These are phyloP conservation scores for Angophora floribunda DNA, from an alignment of 345 rosid species.

Conservation along the genomic window DNA sequence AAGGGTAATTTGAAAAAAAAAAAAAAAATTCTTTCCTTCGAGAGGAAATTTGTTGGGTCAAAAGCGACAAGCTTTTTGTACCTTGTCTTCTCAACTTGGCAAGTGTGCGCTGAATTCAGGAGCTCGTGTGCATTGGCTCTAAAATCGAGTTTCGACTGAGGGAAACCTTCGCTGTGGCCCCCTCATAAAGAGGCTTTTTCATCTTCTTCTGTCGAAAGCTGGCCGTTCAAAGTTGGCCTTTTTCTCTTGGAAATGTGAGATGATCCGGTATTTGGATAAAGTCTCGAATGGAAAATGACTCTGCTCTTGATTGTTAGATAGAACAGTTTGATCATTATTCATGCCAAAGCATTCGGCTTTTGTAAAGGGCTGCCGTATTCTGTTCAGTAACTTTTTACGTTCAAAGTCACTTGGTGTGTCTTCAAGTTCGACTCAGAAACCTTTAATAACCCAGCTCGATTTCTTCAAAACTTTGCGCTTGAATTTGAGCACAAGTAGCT, in stretches of 20 bases:
- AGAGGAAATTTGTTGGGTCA: neutral
- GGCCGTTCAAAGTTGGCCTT: neutral
- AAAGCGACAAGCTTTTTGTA: neutral
- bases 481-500: neutral
- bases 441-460: fast-evolving
- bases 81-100: neutral
- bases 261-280: neutral
- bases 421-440: neutral
- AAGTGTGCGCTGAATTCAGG: neutral
- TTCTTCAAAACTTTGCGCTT: neutral
- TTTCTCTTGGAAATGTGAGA: neutral
- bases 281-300: neutral
- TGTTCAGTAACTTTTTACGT: neutral
- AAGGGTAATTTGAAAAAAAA: neutral
- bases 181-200: neutral
- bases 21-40: neutral
- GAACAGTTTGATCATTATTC: neutral
- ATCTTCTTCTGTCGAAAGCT: neutral
- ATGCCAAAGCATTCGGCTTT: neutral
- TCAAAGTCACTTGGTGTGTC: neutral
- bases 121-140: neutral
- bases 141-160: neutral
- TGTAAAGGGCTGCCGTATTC: no score
- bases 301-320: neutral
- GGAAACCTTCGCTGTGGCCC: neutral